Base-by-base conservation (phyloP, 2,329 filamentous ascomycete genomes). In the Zasmidium cellare region DNA sequence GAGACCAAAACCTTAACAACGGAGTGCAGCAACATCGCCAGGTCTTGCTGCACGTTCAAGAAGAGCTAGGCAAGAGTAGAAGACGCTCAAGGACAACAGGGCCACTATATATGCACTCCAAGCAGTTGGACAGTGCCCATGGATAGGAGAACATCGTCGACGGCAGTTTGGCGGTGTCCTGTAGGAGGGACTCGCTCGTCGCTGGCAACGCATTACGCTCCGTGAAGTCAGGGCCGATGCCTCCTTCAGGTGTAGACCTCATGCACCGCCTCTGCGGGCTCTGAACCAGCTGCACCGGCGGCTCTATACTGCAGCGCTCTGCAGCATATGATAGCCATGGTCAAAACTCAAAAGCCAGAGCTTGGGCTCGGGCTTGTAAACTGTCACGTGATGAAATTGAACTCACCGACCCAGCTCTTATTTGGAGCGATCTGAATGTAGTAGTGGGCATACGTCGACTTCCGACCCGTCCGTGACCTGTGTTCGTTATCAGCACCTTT, bases 391-490 rank as follows among this genome's bases (percentile, higher is more conserved):
- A 44, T 44, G 24, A 45, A 23, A 18, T 2, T 35, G 19, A 22
- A 81, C 83, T 76, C 77, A 87, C 85, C 92, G 45, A 96, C 79
- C 66, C 93, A 89, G 70, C 85, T 88, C 51, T 82, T 78, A 22
- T 78, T 78, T 11, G 92, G 91, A 71, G 93, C 85, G 63, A 90
- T 82, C 72, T 96, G 91, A 19, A 96, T 77, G 75, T 96, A 96
- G 76, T 96, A 96, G 70, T 86, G 88, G 6, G 92, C 92, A 74
- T 94, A 96, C 9, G 89, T 87, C 0, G 91, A 91, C 75, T 96
- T 96, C 55, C 89, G 84, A 19, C 92, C 92, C 0, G 91, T 96
- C 19, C 92, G 87, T 56, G 90, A 94, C 85, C 63, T 67, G 45
- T 31, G 47, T 51, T 31, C 25, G 31, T 53, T 28, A 19, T 63